phyloP scores from a whole-genome alignment of 2,329 filamentous ascomycete species.

The Chrysoporthe austroafricana region DNA sequence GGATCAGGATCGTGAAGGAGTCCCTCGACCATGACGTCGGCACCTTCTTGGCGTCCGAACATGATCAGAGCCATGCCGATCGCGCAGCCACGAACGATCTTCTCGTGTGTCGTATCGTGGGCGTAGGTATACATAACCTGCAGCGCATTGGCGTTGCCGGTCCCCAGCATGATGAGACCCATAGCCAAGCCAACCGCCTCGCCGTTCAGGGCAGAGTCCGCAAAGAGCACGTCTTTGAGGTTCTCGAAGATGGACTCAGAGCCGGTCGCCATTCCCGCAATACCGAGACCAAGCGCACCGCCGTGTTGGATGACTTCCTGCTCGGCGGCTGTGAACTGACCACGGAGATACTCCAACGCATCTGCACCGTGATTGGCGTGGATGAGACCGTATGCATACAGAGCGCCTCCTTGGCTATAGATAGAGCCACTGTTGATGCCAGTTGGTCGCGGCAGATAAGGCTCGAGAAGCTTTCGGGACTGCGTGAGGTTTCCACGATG shows the following conservation, averaged over 20 bases:
- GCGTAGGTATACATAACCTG: constrained; percentile 98
- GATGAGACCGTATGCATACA: constrained; percentile 94
- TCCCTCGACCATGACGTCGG: constrained; percentile 91
- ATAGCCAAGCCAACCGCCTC: constrained; percentile 95
- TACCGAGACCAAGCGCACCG: constrained; percentile 90
- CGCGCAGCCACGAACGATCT: constrained; percentile 94
- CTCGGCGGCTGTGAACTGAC: constrained; percentile 73
- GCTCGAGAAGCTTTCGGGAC: constrained; percentile 89
- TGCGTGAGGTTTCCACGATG: constrained; percentile 94
- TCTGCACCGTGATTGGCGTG: constrained; percentile 97
- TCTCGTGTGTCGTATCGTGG: constrained; percentile 97
- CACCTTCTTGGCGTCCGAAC: constrained; percentile 93
- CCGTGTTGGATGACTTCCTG: constrained; percentile 97
- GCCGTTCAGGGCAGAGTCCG: constrained; percentile 93
- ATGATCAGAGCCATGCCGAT: constrained; percentile 98
- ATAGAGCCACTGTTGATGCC: constrained; percentile 80
- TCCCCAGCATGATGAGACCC: constrained; percentile 97
- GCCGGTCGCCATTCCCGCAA: constrained; percentile 96
- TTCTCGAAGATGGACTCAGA: constrained; percentile 90
- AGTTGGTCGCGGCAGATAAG: constrained; percentile 83
- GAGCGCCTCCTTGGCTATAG: constrained; percentile 93
- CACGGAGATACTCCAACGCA: constrained; percentile 78
- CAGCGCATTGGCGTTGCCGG: constrained; percentile 90
- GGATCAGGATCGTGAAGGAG: constrained; percentile 93
- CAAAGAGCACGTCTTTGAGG: constrained; percentile 84